Base-by-base conservation (phyloP, 805 yeast genomes). In the fission yeast (Schizosaccharomyces pombe) region DNA sequence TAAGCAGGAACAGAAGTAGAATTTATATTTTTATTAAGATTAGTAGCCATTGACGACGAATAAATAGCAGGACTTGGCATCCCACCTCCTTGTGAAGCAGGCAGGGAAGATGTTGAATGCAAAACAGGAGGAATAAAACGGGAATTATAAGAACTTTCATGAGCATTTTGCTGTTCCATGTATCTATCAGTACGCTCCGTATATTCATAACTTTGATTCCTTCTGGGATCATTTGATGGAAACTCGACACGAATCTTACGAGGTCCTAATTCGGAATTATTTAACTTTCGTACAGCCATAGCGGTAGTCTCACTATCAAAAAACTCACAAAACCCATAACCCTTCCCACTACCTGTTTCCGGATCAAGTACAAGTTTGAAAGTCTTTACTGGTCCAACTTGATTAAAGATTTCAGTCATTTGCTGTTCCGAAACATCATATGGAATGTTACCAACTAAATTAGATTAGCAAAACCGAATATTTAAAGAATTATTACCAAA, bases 361-460 rank as follows among this genome's bases (percentile, higher is more conserved):
- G 83, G 80, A 64, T 89, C 96, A 64, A 87, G 85, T 65, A 85
- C 73, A 62, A 89, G 73, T 63, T 80, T 79, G 57, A 85, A 69
- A 55, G 75, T 77, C 28, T 75, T 74, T 1, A 89, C 89, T 0
- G 96, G 95, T 1, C 96, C 97, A 1, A 85, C 91, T 1, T 93
- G 79, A 56, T 74, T 72, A 57, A 94, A 93, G 12, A 89, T 76
- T 58, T 84, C 61, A 59, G 76, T 67, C n/a, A 89, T 80, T 65
- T 87, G 96, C 61, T 85, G 94, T 64, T 89, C 97, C 0, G 95
- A 83, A 62, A 83, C 85, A 62, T 89, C 96, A 63, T 79, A 85
- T 1, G 97, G 97, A 39, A 89, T 82, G 14, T 85, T 80, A 2
- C 95, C 94, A 47, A 87, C 76, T 47, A 37, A 24, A 37, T 16